Base-by-base conservation (phyloP, 2,329 filamentous ascomycete genomes). In the Botrytis galanthina region DNA sequence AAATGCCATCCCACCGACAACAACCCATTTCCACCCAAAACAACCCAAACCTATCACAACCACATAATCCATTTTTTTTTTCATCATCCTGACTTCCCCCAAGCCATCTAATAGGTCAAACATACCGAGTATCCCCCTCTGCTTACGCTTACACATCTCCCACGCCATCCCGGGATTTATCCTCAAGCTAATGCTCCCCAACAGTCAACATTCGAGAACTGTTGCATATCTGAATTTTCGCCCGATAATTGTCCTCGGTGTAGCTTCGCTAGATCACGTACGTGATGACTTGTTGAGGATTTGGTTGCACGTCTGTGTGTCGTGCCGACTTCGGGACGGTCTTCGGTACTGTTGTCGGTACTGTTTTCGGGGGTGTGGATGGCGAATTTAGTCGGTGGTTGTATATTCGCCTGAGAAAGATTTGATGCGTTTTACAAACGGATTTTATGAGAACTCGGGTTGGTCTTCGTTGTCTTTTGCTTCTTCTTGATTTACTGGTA, bases 261-360 rank as follows among this genome's bases (percentile, higher is more conserved):
- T 22, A 46, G 39, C 61, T 46, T 64, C 61, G 61, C n/a, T n/a
- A n/a, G 12, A 16, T 29, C 12, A 64, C 14, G 54, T 59, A 18
- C n/a, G 26, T 8, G 39, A 46, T 3, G 20, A 7, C 12, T 16
- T 54, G 12, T 46, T 32, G n/a, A n/a, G 3, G 18, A 7, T 46
- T 46, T 46, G 8, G 62, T 64, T 64, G 62, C 62, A 46, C 9
- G 39, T 64, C 62, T 46, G 26, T 14, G n/a, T 32, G 26, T 64
- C 62, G 62, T 26, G 42, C 62, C n/a, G 62, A 64, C 39, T 46
- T 64, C 62, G 39, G 62, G 62, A n/a, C 39, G 61, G 61, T 22
- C 20, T 16, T 64, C 39, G 39, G 61, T n/a, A n/a, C 46, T 46
- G 18, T 46, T 20, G 44, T 46, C 44, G 44, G 44, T 8, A 44